Base-by-base conservation (phyloP, 306 rosid species). In the Acacia crassicarpa region DNA sequence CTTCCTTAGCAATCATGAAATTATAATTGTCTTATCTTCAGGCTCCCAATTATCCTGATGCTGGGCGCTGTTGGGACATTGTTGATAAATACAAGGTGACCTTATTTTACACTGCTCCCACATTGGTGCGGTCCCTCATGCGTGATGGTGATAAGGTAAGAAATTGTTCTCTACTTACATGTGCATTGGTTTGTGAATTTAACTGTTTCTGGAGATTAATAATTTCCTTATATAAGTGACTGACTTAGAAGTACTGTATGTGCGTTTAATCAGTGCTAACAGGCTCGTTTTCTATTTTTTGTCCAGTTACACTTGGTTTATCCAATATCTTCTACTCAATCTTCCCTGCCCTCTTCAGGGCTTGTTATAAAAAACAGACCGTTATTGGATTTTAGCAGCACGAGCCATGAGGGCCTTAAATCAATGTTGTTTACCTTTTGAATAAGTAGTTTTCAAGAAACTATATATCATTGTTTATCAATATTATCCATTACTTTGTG, bases 81-180 rank as follows among this genome's bases (percentile, higher is more conserved):
- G 98, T 96, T 75, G 99, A 96, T 90, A 96, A 96, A 87, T 92
- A 90, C 91, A 91, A 90, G 74, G 98, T 96, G 78, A 32, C 97
- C 22, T 84, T 93, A 91, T 93, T 96, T 85, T 96, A 96, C 86
- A 96, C 99, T 59, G 99, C 99, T 69, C 99, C 99, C 74, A 96
- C 99, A 66, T 84, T 96, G 90, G 97, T 96, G 86, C 94, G 99
- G 83, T 92, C 99, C 78, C 99, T 96, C 87, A 96, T 96, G 99
- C 97, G 97, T 48, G 94, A 93, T 54, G 94, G 97, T 80, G 90
- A 90, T 45, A 88, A 77, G 86, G 99, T 83, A 88, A 89, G 88
- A 80, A 82, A 76, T 40, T 45, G 58, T 17, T 45, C 83, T 66
- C 38, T 56, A n/a, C 69, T 71, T 74, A n/a, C 62, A 13, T 46